Evolutionary conservation across 2,329 filamentous ascomycete genomes (phyloP), one percentile per base, ranked within the genome.

Genomic region (Clonostachys byssicola): DNA sequence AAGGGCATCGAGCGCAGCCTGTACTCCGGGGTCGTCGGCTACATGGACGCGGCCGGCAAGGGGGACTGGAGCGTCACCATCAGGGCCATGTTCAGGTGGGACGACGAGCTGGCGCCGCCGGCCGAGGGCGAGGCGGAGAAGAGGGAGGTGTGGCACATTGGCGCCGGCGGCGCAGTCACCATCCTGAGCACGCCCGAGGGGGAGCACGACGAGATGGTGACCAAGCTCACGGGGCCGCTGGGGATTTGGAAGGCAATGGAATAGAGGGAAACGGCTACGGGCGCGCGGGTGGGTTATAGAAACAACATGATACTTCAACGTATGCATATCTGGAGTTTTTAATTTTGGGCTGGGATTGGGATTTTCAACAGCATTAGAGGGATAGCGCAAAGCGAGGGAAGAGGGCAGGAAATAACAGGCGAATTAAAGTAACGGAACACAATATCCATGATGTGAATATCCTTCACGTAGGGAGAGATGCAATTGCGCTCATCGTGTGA

Each of bases 61-160:
- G 85, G 84, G 2, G 85, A 87, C 60, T 88, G 86, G 62, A 84
- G 78, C 14, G 86, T 90, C 14, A 72, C 85, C 13, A 90, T 89
- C 50, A 71, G 86, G n/a, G 85, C 79, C 8, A 80, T 82, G 18
- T 80, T 84, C 43, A 61, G 66, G 7, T 48, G 42, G 16, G 48
- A 43, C 23, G 43, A 50, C 39, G 45, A 46, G 40, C 42, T 40
- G 38, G 38, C 42, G 9, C 38, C 33, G 30, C 18, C 36, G 43
- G 60, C 16, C 61, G 60, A 12, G 34, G 12, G 38, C 13, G 13
- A 42, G 18, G 10, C 17, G 33, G 14, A 33, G 10, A 30, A 30
- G 23, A 30, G 23, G 23, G 74, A 77, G 47, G 58, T 60, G 5
- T 89, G 85, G 85, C 72, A 73, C 30, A 72, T 89, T 44, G 85